These are phyloP conservation scores for Taiozyma sp. DNA, from an alignment of 1,139 yeast species.

Conservation along the genomic window DNA sequence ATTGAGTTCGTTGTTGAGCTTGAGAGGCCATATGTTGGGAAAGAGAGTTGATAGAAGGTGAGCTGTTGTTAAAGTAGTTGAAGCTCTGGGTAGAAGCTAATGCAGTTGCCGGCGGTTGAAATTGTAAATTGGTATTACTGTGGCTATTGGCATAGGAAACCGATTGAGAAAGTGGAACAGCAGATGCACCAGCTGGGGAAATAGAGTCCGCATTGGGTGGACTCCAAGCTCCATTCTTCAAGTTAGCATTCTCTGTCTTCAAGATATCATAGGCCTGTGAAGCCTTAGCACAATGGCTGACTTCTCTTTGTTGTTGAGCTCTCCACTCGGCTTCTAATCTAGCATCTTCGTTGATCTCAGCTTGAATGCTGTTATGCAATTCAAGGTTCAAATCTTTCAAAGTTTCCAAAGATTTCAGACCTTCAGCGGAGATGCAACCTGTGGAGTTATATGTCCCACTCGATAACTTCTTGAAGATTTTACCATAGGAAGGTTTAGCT, in stretches of 20 bases:
- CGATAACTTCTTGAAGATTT: conserved; percentile 25
- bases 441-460: conserved; percentile 26
- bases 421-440: conserved; percentile 29
- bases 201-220: not conserved
- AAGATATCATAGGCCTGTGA: conserved; percentile 9
- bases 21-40: not conserved
- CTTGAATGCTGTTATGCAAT: conserved; percentile 25
- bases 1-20: not conserved
- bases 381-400: conserved; percentile 24
- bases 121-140: not conserved
- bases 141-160: not conserved
- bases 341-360: conserved; percentile 27
- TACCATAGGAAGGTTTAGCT: conserved; percentile 21
- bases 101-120: not conserved
- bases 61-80: conserved; percentile 2
- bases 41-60: conserved; percentile 5
- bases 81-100: conserved; percentile 1
- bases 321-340: conserved; percentile 32
- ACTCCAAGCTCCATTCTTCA: conserved; percentile 10
- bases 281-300: conserved; percentile 18
- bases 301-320: conserved; percentile 25
- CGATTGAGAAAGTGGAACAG: not conserved
- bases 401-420: conserved; percentile 23
- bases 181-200: not conserved
- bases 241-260: conserved; percentile 8